These are phyloP conservation scores for Tolypocladium nubicola DNA, from an alignment of 2,329 filamentous ascomycete genomes.

Conservation along the genomic window DNA sequence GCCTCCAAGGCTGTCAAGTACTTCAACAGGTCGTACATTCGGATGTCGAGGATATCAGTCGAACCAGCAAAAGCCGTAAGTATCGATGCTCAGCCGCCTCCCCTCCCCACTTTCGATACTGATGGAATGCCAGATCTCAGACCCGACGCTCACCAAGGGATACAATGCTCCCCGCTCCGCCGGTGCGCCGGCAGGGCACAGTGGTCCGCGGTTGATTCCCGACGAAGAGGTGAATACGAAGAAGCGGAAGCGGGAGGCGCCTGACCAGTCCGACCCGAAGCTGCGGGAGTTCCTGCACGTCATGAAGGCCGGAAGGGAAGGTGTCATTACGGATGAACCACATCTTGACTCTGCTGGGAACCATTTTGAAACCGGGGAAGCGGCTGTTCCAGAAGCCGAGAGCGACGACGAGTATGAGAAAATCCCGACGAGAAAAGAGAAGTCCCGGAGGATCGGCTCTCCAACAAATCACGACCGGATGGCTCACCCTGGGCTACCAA, in stretches of 20 bases:
- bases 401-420: constrained; percentile 70
- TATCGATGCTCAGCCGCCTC: constrained; percentile 8
- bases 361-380: constrained; percentile 11
- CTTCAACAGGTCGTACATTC: constrained; percentile 91
- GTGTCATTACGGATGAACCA: constrained; percentile 20
- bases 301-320: constrained; percentile 50
- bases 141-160: constrained; percentile 25
- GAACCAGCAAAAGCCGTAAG: constrained; percentile 75
- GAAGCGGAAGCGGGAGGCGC: constrained; percentile 58
- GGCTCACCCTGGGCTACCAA: constrained; percentile 2
- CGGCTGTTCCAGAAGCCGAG: constrained; percentile 40
- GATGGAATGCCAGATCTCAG: constrained; percentile 33
- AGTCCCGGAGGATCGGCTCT: constrained; percentile 27
- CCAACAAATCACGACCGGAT: constrained; percentile 3
- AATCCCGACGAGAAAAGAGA: constrained; percentile 42
- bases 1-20: constrained; percentile 80
- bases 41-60: constrained; percentile 87
- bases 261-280: constrained; percentile 60
- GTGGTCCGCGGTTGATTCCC: constrained; percentile 2
- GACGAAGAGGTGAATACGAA: constrained; percentile 32
- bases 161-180: constrained; percentile 15
- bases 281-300: constrained; percentile 77
- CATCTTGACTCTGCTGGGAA: constrained; percentile 10
- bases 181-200: constrained; percentile 7
- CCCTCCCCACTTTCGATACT: constrained; percentile 11